These are phyloP conservation scores for Penicillium paneum DNA, from an alignment of 2,329 filamentous ascomycete species.

Conservation along the genomic window DNA sequence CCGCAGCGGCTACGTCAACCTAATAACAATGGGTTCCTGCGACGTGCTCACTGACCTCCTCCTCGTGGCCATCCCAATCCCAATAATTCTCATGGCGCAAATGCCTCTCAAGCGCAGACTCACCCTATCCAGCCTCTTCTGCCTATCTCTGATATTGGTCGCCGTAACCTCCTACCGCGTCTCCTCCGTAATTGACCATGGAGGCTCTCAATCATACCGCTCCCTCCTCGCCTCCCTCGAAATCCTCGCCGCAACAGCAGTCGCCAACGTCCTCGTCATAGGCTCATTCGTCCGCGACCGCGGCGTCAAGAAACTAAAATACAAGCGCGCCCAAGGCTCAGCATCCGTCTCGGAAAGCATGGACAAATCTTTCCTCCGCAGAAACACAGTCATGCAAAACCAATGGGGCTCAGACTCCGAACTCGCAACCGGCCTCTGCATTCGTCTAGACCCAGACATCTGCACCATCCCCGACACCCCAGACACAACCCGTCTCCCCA, in stretches of 20 bases:
- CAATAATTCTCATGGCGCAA: conserved; percentile 75
- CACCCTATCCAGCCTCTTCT: conserved; percentile 76
- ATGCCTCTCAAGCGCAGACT: conserved; percentile 76
- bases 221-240: conserved; percentile 88
- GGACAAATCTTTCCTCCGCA: conserved; percentile 38
- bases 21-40: conserved; percentile 84
- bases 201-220: conserved; percentile 78
- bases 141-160: conserved; percentile 75
- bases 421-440: conserved; percentile 74
- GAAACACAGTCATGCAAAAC: conserved; percentile 60
- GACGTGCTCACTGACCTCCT: conserved; percentile 87
- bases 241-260: conserved; percentile 79
- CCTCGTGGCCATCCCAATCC: conserved; percentile 82
- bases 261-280: conserved; percentile 84
- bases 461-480: conserved; percentile 39
- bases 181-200: conserved; percentile 67
- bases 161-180: conserved; percentile 77
- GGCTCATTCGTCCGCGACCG: conserved; percentile 90
- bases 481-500: not conserved
- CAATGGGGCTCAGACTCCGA: conserved; percentile 91
- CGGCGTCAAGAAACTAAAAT: conserved; percentile 85
- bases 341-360: conserved; percentile 51
- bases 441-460: conserved; percentile 58
- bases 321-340: conserved; percentile 50
- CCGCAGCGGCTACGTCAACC: conserved; percentile 79